These are phyloP conservation scores for Cymbopogon flexuosus DNA, from an alignment of 202 grass and related monocot species.

Conservation along the genomic window DNA sequence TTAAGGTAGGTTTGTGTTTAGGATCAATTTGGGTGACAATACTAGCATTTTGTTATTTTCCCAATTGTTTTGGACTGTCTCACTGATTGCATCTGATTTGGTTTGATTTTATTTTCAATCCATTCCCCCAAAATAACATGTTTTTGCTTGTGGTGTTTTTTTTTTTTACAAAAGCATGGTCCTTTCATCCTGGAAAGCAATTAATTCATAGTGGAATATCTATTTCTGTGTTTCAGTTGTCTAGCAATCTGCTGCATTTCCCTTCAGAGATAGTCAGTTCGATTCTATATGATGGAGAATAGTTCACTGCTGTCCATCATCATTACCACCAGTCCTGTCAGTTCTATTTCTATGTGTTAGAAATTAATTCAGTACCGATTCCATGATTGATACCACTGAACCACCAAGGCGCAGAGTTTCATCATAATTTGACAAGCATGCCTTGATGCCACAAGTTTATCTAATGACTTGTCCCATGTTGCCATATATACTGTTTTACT, in stretches of 20 bases:
- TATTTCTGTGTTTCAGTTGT: not conserved
- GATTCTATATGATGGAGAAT: not conserved
- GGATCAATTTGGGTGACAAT: not conserved
- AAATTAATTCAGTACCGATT: not conserved
- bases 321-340: not conserved
- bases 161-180: no score
- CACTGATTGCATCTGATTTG: not conserved
- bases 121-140: not conserved
- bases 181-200: not conserved
- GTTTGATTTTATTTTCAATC: not conserved
- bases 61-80: not conserved
- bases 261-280: not conserved
- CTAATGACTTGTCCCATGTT: not conserved
- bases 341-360: not conserved
- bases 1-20: not conserved
- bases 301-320: not conserved
- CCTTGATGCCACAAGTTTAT: not conserved
- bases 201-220: not conserved
- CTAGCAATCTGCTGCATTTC: not conserved
- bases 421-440: not conserved
- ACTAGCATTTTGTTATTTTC: not conserved
- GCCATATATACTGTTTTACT: not conserved
- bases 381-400: not conserved
- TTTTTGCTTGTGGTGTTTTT: not conserved
- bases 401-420: not conserved